A percentile compares a stretch with the other conserved stretches of the same genome.
Evolutionary conservation across 1,139 yeast species (phyloP).

Genomic region (Yamadazyma kanchanaburiensis): DNA sequence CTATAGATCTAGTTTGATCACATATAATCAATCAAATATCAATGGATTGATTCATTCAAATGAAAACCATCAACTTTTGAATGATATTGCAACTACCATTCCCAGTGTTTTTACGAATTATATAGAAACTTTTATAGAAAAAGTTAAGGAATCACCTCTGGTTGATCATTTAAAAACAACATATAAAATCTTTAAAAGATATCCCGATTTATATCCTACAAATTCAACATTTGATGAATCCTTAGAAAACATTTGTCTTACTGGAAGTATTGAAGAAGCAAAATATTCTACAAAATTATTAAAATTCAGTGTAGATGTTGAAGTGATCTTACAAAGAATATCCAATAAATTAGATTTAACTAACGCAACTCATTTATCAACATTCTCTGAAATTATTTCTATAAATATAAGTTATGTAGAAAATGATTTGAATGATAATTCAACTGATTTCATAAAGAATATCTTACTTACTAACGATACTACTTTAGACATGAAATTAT

Average conservation of each 20-base stretch:
- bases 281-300: constrained; percentile 62
- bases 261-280: constrained; percentile 62
- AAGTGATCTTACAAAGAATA: constrained; percentile 28
- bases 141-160: constrained; percentile 26
- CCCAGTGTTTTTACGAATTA: constrained; percentile 69
- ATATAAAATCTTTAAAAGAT: constrained; percentile 53
- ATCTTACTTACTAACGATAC: constrained; percentile 38
- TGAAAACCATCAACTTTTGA: constrained; percentile 43
- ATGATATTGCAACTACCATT: constrained; percentile 54
- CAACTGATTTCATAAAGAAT: constrained; percentile 58
- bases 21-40: constrained; percentile 67
- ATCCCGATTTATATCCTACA: constrained; percentile 38
- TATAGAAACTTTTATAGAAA: constrained; percentile 45
- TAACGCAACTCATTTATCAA: constrained; percentile 47
- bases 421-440: constrained; percentile 54
- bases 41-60: constrained; percentile 49
- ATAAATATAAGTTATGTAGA: constrained; percentile 51
- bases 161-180: constrained; percentile 48
- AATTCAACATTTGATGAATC: constrained; percentile 35
- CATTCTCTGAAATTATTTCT: constrained; percentile 60
- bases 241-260: constrained; percentile 41
- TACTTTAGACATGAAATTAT: constrained; percentile 44
- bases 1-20: constrained; percentile 57
- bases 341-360: neutral
- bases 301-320: constrained; percentile 33